These are phyloP conservation scores for Vachellia pachyceras DNA, from an alignment of 306 rosid genomes.

Conservation along the genomic window DNA sequence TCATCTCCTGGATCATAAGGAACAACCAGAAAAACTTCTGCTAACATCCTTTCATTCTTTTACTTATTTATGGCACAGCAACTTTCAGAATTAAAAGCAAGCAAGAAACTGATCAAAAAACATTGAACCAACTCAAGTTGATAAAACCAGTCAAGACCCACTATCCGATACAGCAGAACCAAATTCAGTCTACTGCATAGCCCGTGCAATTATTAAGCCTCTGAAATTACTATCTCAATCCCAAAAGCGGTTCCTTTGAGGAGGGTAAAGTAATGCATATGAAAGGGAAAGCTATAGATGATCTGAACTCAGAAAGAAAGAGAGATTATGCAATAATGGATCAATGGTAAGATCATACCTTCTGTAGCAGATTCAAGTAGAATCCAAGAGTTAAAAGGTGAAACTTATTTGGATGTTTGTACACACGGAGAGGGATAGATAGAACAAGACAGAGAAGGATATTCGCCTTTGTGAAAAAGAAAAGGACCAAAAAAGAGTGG, in stretches of 20 bases:
- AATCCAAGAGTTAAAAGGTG: constrained; percentile 18
- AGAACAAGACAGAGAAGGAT: constrained; percentile 57
- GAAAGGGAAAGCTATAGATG: background rate
- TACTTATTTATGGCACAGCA: too few relatives aligned
- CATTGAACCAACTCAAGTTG: constrained; percentile 18
- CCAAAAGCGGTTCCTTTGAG: background rate
- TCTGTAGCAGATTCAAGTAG: constrained; percentile 35
- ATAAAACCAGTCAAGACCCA: constrained; percentile 13
- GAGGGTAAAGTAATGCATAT: background rate
- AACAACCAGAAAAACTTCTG: background rate
- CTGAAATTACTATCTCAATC: constrained; percentile 30
- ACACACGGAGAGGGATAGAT: constrained; percentile 47
- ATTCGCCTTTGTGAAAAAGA: constrained; percentile 39
- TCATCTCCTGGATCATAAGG: background rate
- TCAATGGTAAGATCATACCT: constrained; percentile 47
- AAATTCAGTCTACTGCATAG: constrained; percentile 1
- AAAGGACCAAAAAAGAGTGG: background rate
- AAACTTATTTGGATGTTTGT: constrained; percentile 34
- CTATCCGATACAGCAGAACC: background rate
- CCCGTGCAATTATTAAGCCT: constrained; percentile 22
- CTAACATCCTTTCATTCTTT: background rate
- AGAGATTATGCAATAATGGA: constrained; percentile 37
- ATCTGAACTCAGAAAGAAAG: constrained; percentile 32
- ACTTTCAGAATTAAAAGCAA: background rate
- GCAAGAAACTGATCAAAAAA: background rate